Evolutionary conservation across 345 rosid genomes (phyloP).

Genomic region (Erucastrum elatum): DNA sequence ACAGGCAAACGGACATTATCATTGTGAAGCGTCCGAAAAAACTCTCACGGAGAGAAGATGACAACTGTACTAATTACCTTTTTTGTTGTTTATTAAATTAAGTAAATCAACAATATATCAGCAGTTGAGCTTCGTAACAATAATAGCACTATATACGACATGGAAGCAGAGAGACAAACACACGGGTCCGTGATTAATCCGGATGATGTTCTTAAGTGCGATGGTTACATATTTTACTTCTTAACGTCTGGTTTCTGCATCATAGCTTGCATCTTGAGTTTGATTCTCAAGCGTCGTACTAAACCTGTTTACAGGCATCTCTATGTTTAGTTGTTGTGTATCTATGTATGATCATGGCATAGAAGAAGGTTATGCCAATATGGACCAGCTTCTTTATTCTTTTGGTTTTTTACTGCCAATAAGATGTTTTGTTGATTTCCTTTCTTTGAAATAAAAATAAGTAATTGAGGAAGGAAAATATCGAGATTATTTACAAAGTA

Average conservation of each 20-base stretch:
- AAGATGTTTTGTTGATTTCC: conserved; percentile 17
- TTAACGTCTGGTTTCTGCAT: conserved; percentile 88
- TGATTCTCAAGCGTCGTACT: conserved; percentile 84
- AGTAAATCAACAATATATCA: neutral
- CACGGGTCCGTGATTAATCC: conserved; percentile 35
- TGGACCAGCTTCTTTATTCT: conserved; percentile 28
- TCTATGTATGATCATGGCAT: conserved; percentile 1
- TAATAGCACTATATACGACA: conserved; percentile 73
- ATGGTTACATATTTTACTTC: conserved; percentile 88
- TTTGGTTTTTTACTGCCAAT: conserved; percentile 19
- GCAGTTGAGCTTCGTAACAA: no score
- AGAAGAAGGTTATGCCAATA: no score
- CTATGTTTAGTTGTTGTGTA: conserved; percentile 36
- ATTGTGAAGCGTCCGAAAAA: no score
- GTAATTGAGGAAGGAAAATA: no score
- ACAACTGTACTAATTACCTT: neutral
- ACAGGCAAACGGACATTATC: neutral
- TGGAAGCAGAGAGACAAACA: conserved; percentile 86
- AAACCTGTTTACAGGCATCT: conserved; percentile 74
- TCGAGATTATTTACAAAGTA: no score
- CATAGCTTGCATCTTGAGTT: conserved; percentile 64
- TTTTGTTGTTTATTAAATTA: neutral
- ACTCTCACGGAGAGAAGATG: neutral
- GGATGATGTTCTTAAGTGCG: conserved; percentile 66
- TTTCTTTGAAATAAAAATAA: no score